Base-by-base conservation (phyloP, 2,329 filamentous ascomycete genomes). In the Simplicillium sp. region DNA sequence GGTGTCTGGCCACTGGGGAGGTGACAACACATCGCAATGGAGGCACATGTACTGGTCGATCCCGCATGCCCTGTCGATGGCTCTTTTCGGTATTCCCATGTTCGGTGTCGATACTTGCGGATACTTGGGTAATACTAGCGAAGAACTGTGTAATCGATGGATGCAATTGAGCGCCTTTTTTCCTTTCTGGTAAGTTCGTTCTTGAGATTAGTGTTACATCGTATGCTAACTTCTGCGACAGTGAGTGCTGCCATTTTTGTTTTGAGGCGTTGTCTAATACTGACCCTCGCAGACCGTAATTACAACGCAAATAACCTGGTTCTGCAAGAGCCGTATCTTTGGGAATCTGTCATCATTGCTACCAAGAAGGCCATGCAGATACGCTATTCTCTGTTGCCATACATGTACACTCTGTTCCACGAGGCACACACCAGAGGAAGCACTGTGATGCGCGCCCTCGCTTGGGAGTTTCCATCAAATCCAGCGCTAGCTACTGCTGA, bases 1-100 rank as follows among this genome's bases (percentile, higher is more conserved):
- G 55, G 82, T 72, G 64, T 80, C 83, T 1, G 84, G 83, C 1
- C 84, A 90, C 56, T 90, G 84, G 84, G 83, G 84, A 32, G 82
- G 80, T 20, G 78, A 88, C 55, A 87, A 86, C 50, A 65, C 66
- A 16, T 79, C 78, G 2, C 70, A 74, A 14, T 88, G 80, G 74
- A 68, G 72, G 1, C 83, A 78, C 54, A 81, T 87, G 75, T 82
- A 73, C 61, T 82, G 84, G 56, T 78, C 77, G 8, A 89, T 89
- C 49, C 75, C 82, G 0, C 84, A 88, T 58, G 83, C 82, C 0
- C 66, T 89, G 0, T 78, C 75, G 3, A 87, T 87, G 59, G 66
- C 75, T 12, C 68, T 83, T 44, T 83, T 77, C 57, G 78, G 82
- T 47, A 57, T 83, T 2, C 79, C 80, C 13, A 79, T 83, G 73